Evolutionary conservation across 208 protist genomes (phyloP).

Genomic region (Paratrypanosoma confusum): DNA sequence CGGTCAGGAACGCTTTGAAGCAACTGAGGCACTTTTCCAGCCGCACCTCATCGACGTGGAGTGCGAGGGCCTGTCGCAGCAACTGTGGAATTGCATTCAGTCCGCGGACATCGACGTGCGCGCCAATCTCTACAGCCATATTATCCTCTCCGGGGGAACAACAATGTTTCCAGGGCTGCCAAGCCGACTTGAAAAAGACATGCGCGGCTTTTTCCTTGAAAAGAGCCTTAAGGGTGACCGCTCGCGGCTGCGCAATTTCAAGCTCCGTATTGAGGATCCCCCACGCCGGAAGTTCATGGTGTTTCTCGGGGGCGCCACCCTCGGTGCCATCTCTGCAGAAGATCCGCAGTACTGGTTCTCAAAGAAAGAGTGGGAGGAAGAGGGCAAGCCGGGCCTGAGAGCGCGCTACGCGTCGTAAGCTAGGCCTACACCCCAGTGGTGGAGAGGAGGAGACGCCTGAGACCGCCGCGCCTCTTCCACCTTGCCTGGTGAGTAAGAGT

Average conservation of each 20-base stretch:
- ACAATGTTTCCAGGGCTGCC: constrained; percentile 97
- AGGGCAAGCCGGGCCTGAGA: constrained; percentile 13
- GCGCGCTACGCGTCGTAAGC: constrained; percentile 18
- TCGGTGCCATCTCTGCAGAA: constrained; percentile 92
- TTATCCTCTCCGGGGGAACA: constrained; percentile 96
- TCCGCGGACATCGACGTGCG: constrained; percentile 47
- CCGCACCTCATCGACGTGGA: constrained; percentile 91
- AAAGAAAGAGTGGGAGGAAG: constrained; percentile 28
- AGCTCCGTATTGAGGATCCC: constrained; percentile 92
- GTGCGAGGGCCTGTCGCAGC: constrained; percentile 68
- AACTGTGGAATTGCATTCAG: constrained; percentile 94
- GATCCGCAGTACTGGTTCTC: constrained; percentile 46
- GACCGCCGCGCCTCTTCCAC: too few species aligned
- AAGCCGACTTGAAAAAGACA: constrained; percentile 91
- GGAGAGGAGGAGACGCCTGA: too few species aligned
- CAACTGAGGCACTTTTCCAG: constrained; percentile 95
- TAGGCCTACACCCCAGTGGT: too few species aligned
- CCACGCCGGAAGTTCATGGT: constrained; percentile 96
- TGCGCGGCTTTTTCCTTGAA: constrained; percentile 83
- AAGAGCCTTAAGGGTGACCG: constrained; percentile 85
- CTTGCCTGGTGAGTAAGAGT: too few species aligned
- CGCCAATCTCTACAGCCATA: constrained; percentile 90
- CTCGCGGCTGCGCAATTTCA: constrained; percentile 55
- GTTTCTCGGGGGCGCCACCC: constrained; percentile 92
- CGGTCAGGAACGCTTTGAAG: constrained; percentile 84